A percentile compares a stretch with the other conserved stretches of the same genome.
These are phyloP conservation scores for Chrysoporthe deuterocubensis DNA, from an alignment of 2,329 filamentous ascomycete genomes.

Conservation along the genomic window DNA sequence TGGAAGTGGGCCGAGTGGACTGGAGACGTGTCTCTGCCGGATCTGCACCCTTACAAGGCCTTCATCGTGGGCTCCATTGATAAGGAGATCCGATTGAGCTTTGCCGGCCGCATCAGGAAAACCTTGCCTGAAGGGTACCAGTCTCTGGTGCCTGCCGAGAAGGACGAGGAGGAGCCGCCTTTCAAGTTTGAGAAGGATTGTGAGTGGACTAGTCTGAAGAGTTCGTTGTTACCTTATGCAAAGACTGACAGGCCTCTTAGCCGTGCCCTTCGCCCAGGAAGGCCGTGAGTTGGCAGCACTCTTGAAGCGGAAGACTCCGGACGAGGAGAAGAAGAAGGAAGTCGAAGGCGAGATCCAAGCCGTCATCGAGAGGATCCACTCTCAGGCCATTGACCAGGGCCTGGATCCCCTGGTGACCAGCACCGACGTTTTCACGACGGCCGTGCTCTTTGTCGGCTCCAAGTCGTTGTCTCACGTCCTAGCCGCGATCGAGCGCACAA, in stretches of 20 bases:
- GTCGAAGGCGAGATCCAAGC: slow-evolving; percentile 84
- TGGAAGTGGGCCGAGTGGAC: slow-evolving; percentile 99
- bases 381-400: slow-evolving; percentile 71
- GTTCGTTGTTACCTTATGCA: slow-evolving; percentile 47
- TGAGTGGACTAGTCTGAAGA: slow-evolving; percentile 47
- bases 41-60: slow-evolving; percentile 85
- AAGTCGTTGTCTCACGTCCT: slow-evolving; percentile 97
- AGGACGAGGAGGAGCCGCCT: slow-evolving; percentile 93
- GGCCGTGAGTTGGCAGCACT: slow-evolving; percentile 81
- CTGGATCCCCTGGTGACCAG: slow-evolving; percentile 83
- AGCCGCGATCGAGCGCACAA: slow-evolving; percentile 93
- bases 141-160: slow-evolving; percentile 79
- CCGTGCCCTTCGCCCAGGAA: slow-evolving; percentile 79
- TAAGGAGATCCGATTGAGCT: slow-evolving; percentile 95
- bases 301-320: slow-evolving; percentile 80
- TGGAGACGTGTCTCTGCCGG: slow-evolving; percentile 77
- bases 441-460: slow-evolving; percentile 89
- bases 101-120: slow-evolving; percentile 93
- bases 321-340: slow-evolving; percentile 79
- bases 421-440: slow-evolving; percentile 91
- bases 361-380: slow-evolving; percentile 78
- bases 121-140: slow-evolving; percentile 87
- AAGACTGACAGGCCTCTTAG: slow-evolving; percentile 58
- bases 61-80: slow-evolving; percentile 91
- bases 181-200: slow-evolving; percentile 85